phyloP scores from a whole-genome alignment of 805 yeast species.

The Yamadazyma scolyti region DNA sequence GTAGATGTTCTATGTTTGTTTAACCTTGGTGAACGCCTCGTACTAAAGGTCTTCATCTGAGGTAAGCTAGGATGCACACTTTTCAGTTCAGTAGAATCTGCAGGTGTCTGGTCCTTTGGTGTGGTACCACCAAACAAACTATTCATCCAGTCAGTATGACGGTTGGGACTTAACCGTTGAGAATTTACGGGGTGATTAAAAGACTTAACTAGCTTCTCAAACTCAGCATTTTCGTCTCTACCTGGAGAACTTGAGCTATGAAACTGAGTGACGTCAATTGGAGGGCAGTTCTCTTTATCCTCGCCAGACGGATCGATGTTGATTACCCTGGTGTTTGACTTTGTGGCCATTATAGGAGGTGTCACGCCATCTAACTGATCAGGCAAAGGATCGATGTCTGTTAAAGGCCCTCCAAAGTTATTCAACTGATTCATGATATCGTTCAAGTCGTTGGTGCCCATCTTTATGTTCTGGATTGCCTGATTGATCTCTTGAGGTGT shows the following conservation, averaged over 20 bases:
- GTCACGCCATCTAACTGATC: slow-evolving; percentile 26
- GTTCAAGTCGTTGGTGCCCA: slow-evolving; percentile 29
- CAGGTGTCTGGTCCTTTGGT: slow-evolving; percentile 27
- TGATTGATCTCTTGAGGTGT: slow-evolving; percentile 37
- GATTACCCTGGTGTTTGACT: slow-evolving; percentile 51
- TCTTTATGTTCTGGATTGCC: slow-evolving; percentile 25
- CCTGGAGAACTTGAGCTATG: slow-evolving; percentile 13
- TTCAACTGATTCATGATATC: slow-evolving; percentile 40
- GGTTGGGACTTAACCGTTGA: slow-evolving; percentile 35
- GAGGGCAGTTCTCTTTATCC: slow-evolving; percentile 27
- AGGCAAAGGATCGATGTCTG: slow-evolving; percentile 44
- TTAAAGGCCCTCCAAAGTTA: slow-evolving; percentile 42
- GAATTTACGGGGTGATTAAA: slow-evolving; percentile 19
- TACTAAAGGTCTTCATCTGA: slow-evolving; percentile 27
- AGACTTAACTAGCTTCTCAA: slow-evolving; percentile 24
- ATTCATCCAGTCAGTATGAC: slow-evolving; percentile 37
- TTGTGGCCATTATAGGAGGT: slow-evolving; percentile 52
- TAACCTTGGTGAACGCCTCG: slow-evolving; percentile 21
- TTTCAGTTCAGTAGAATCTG: slow-evolving; percentile 4
- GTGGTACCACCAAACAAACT: slow-evolving; percentile 40
- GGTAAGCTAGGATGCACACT: slow-evolving; percentile 23
- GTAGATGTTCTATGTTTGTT: slow-evolving; percentile 13
- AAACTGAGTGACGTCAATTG: slow-evolving; percentile 11
- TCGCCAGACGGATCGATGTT: slow-evolving; percentile 42
- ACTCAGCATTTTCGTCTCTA: slow-evolving; percentile 16